phyloP scores from a whole-genome alignment of 768 basidiomycete species.

The Podaxis rugospora region DNA sequence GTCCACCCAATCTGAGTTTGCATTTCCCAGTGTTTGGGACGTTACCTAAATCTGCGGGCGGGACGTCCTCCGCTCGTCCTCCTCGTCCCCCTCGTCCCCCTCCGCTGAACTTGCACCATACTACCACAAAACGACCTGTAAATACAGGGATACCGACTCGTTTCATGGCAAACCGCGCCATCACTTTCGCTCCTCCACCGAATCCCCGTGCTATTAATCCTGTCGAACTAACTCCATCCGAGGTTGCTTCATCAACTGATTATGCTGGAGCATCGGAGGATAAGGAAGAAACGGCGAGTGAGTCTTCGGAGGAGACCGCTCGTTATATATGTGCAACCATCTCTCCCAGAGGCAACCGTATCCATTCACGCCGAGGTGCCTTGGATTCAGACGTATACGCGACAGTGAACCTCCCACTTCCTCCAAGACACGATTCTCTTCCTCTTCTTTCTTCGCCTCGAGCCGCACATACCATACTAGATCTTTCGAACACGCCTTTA shows the following conservation, averaged over 20 bases:
- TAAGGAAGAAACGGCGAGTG: neutral
- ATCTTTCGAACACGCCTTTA: neutral
- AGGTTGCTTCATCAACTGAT: neutral
- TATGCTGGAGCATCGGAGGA: neutral
- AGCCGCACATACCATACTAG: neutral
- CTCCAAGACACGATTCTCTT: neutral
- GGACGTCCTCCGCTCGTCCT: conserved; percentile 14
- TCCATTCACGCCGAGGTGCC: neutral
- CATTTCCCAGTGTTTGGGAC: conserved; percentile 13
- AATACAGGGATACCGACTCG: conserved; percentile 5
- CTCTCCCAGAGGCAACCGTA: neutral
- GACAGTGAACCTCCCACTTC: neutral
- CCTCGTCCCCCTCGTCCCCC: conserved; percentile 17
- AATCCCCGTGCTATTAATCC: conserved; percentile 1
- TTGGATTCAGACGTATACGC: neutral
- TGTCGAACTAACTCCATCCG: neutral
- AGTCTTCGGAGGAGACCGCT: conserved; percentile 2
- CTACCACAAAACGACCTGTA: conserved; percentile 1
- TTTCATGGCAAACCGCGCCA: neutral
- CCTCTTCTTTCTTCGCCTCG: neutral
- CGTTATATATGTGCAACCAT: neutral
- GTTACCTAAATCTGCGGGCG: conserved; percentile 12
- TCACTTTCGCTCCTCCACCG: conserved; percentile 2
- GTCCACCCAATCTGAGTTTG: conserved; percentile 17
- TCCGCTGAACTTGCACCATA: conserved; percentile 6